Evolutionary conservation across 108 stramenopile species (phyloP).

Genomic region (Stephanodiscus triporus): DNA sequence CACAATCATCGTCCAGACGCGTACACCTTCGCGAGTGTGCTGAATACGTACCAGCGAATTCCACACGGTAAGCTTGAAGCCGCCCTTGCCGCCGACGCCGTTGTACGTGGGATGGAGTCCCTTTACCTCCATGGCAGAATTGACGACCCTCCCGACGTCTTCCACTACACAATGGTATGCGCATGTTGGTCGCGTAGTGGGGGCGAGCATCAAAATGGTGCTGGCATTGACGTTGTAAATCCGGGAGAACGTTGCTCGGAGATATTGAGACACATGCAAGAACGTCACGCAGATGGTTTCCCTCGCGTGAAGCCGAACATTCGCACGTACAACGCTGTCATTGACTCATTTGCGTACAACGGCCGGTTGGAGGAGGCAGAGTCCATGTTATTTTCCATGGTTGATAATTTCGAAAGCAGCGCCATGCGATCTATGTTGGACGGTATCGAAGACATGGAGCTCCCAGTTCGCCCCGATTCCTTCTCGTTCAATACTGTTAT

Average conservation of each 20-base stretch:
- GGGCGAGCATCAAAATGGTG: constrained; percentile 28
- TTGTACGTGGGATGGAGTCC: constrained; percentile 67
- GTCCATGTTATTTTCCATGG: constrained; percentile 64
- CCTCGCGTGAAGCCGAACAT: constrained; percentile 60
- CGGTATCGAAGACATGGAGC: constrained; percentile 55
- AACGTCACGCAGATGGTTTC: constrained; percentile 53
- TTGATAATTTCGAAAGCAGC: constrained; percentile 57
- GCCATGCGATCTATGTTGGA: constrained; percentile 44
- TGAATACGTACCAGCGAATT: constrained; percentile 59
- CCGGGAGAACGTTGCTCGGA: constrained; percentile 58
- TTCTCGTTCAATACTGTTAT: constrained; percentile 77
- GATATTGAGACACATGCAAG: constrained; percentile 65
- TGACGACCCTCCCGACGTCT: constrained; percentile 57
- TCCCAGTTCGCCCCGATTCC: constrained; percentile 59
- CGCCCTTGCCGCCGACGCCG: constrained; percentile 62
- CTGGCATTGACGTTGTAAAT: neutral
- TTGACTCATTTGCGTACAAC: constrained; percentile 61
- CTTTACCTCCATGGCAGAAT: constrained; percentile 54
- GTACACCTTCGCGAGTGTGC: constrained; percentile 60
- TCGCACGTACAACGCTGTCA: constrained; percentile 69
- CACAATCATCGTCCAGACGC: constrained; percentile 53
- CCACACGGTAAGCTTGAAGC: constrained; percentile 51
- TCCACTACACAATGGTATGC: constrained; percentile 66
- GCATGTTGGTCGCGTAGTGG: constrained; percentile 62
- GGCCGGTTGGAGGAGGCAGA: constrained; percentile 57